Conservation (phyloP, 2,329 filamentous ascomycete species). For the Colletotrichum phormii region DNA sequence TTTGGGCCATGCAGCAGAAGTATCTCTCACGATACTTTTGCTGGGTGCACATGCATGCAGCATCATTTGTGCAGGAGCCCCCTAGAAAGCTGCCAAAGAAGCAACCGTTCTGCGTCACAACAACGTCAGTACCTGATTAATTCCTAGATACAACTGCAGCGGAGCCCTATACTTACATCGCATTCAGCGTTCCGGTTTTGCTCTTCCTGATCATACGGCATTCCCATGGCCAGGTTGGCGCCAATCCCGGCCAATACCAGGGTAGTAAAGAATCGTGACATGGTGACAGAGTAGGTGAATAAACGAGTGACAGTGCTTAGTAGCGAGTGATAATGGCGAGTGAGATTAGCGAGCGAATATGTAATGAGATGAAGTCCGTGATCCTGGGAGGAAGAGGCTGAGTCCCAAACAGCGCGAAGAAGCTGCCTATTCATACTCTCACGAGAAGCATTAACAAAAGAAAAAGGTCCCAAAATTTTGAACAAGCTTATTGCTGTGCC, state of each 20-base stretch:
- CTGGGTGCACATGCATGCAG: slow-evolving; percentile 8
- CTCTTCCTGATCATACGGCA: background rate
- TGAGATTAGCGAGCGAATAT: no score
- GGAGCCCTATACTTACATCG: background rate
- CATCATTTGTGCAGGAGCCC: slow-evolving; percentile 7
- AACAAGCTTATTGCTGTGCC: no score
- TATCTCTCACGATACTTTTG: slow-evolving; percentile 10
- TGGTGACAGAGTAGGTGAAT: background rate
- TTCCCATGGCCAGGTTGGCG: background rate
- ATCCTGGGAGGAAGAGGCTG: no score
- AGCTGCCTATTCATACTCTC: no score
- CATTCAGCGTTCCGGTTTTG: background rate
- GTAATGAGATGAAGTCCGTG: no score
- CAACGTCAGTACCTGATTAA: background rate
- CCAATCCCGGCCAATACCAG: background rate
- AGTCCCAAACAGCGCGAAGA: no score
- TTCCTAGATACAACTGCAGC: no score
- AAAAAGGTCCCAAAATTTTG: no score
- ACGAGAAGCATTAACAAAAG: no score
- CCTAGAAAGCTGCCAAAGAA: slow-evolving; percentile 12
- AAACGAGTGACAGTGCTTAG: no score
- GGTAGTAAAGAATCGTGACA: background rate
- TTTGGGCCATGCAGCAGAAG: slow-evolving; percentile 12
- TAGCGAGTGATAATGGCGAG: no score
- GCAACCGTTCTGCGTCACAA: background rate